Conservation (phyloP, 2,329 filamentous ascomycete species). For the Lasiodiplodia theobromae region DNA sequence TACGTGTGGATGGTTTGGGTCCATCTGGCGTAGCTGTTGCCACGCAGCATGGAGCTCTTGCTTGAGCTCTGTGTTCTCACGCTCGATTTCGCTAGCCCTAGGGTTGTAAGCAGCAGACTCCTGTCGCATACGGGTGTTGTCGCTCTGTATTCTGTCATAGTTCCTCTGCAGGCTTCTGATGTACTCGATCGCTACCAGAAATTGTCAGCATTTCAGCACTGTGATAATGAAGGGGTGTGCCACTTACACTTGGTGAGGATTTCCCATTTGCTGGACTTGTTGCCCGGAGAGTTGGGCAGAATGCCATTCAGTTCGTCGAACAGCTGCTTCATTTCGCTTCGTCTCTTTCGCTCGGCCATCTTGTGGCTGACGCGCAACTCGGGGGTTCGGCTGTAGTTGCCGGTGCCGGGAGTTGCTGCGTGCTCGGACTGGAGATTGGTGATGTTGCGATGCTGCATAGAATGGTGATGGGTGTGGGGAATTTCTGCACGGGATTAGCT, state of each 20-base stretch:
- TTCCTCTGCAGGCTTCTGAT: conserved; percentile 50
- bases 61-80: conserved; percentile 56
- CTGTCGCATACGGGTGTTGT: conserved; percentile 51
- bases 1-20: conserved; percentile 55
- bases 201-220: background rate
- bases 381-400: conserved; percentile 83
- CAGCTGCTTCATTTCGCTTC: conserved; percentile 87
- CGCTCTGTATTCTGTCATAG: conserved; percentile 48
- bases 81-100: conserved; percentile 51
- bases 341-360: conserved; percentile 80
- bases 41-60: conserved; percentile 56
- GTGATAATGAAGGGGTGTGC: no score
- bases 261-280: conserved; percentile 90
- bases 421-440: conserved; percentile 71
- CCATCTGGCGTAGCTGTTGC: conserved; percentile 54
- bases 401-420: conserved; percentile 62
- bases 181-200: conserved; percentile 56
- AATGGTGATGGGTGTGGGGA: conserved; percentile 72
- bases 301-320: conserved; percentile 82
- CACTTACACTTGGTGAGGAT: conserved; percentile 80
- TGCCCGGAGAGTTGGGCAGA: conserved; percentile 80
- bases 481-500: conserved; percentile 47
- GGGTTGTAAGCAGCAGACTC: conserved; percentile 39
- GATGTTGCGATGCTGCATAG: conserved; percentile 76
- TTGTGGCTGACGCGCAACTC: conserved; percentile 86